These are phyloP conservation scores for Physocladia obscura DNA, from an alignment of 192 early-diverging fungal genomes.

Conservation along the genomic window DNA sequence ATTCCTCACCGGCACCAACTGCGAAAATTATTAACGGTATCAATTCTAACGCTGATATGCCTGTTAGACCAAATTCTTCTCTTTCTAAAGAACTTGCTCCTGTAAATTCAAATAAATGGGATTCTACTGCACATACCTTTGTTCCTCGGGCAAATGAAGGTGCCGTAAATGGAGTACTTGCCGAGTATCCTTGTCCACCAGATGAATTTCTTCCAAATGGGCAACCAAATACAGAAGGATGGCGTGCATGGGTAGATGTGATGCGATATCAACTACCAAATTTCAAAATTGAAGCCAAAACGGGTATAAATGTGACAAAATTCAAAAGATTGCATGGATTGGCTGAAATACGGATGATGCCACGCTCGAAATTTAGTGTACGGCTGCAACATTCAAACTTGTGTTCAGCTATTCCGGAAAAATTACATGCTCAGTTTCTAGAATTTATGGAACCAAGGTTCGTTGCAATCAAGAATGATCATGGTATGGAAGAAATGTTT, in stretches of 20 bases:
- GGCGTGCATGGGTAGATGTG: slow-evolving; percentile 6
- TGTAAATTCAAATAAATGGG: neutral
- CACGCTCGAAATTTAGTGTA: neutral
- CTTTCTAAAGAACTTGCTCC: neutral
- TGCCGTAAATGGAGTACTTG: neutral
- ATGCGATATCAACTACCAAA: neutral
- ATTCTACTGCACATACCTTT: neutral
- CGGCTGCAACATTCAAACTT: neutral
- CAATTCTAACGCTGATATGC: neutral
- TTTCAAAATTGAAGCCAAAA: neutral
- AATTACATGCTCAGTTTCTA: neutral
- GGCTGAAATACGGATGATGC: neutral
- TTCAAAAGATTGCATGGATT: neutral
- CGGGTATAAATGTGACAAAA: neutral
- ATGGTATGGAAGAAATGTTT: too few relatives aligned
- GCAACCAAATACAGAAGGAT: neutral
- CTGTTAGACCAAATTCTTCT: neutral
- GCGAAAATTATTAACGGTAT: neutral
- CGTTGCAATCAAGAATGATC: too few relatives aligned
- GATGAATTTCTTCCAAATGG: neutral
- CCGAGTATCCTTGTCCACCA: neutral
- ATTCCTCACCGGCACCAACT: neutral
- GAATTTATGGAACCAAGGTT: slow-evolving; percentile 6
- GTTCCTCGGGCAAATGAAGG: neutral
- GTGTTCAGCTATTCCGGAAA: neutral